These are phyloP conservation scores for Hirschfeldia incana DNA, from an alignment of 345 rosid genomes.

Conservation along the genomic window DNA sequence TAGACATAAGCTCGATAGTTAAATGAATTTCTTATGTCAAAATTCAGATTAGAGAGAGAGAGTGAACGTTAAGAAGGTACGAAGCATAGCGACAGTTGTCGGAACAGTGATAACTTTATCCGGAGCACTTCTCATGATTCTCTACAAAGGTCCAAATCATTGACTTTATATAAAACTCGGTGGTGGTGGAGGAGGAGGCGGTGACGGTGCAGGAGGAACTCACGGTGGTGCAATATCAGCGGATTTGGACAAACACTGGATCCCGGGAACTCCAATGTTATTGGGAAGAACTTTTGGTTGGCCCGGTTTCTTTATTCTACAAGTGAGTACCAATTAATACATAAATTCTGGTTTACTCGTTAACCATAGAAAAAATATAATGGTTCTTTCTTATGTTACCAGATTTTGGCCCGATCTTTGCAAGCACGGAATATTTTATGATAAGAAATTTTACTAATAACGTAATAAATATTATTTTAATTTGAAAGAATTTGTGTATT, in stretches of 20 bases:
- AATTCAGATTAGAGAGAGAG: constrained; percentile 58
- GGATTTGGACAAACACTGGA: constrained; percentile 52
- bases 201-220: constrained; percentile 34
- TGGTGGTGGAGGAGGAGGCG: constrained; percentile 33
- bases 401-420: no score
- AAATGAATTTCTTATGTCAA: background rate
- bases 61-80: constrained; percentile 59
- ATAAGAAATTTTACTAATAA: no score
- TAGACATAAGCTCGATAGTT: background rate
- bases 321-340: constrained; percentile 45
- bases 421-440: no score
- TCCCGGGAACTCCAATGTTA: constrained; percentile 66
- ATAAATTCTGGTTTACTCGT: constrained; percentile 20
- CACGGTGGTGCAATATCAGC: constrained; percentile 36
- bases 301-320: constrained; percentile 88
- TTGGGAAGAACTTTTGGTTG: constrained; percentile 63
- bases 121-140: constrained; percentile 91
- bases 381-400: background rate
- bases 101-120: constrained; percentile 74
- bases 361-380: constrained; percentile 8
- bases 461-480: no score
- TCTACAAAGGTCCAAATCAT: constrained; percentile 82
- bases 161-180: constrained; percentile 43
- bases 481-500: no score
- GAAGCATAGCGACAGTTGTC: constrained; percentile 67